Evolutionary conservation across 2,329 filamentous ascomycete genomes (phyloP).

Genomic region (Ambrosiella cleistominuta): DNA sequence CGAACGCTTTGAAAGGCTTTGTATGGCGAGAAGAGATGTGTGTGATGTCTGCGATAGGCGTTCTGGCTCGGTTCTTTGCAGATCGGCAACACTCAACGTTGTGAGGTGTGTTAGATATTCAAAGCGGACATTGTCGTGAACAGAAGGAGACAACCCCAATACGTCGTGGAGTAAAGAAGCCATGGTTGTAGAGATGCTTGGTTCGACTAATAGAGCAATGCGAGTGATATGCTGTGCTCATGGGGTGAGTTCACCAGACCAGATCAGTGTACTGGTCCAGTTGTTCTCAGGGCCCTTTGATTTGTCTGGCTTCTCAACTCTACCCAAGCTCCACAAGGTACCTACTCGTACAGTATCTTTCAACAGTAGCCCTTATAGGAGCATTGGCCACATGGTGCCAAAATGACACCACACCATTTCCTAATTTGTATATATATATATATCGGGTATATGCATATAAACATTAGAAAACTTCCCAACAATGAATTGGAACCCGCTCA

Average conservation of each 20-base stretch:
- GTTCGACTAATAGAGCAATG: background rate
- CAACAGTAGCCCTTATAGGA: too few species aligned
- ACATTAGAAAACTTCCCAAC: background rate
- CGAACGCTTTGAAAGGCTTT: conserved; percentile 76
- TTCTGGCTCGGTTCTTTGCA: conserved; percentile 60
- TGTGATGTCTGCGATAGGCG: conserved; percentile 67
- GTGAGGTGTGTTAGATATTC: conserved; percentile 64
- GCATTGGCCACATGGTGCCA: background rate
- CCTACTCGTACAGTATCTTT: conserved; percentile 3
- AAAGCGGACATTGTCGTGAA: conserved; percentile 34
- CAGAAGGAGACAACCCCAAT: conserved; percentile 18
- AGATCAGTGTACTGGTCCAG: background rate
- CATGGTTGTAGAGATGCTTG: conserved; percentile 17
- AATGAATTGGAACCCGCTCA: background rate
- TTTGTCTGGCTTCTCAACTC: background rate
- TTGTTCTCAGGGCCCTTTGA: background rate
- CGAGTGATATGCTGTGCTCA: background rate
- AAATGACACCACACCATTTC: background rate
- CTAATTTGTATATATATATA: background rate
- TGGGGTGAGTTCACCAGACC: background rate
- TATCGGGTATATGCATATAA: background rate
- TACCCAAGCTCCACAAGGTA: conserved; percentile 1
- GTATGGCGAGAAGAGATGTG: conserved; percentile 63
- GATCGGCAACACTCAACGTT: conserved; percentile 54
- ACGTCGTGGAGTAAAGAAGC: conserved; percentile 22